These are phyloP conservation scores for Leccinum uliginosum DNA, from an alignment of 768 basidiomycete genomes.

Conservation along the genomic window DNA sequence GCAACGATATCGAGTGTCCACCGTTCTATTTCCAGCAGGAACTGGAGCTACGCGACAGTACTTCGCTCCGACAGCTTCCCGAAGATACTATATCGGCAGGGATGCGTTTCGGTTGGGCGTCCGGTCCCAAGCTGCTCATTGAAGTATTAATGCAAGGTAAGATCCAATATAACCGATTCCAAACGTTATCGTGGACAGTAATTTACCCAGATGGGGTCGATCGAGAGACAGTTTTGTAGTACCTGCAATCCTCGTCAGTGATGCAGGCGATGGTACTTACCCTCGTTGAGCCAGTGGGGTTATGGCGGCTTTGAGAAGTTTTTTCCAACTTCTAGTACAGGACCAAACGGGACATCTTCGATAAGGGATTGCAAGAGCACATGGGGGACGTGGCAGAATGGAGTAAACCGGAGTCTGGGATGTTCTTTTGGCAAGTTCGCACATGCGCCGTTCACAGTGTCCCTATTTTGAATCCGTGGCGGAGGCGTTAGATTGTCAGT, in stretches of 20 bases:
- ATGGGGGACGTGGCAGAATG: constrained; percentile 68
- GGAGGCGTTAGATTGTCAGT: background rate
- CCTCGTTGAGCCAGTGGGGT: constrained; percentile 59
- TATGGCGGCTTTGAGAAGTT: constrained; percentile 67
- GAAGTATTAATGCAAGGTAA: constrained; percentile 54
- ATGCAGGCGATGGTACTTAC: constrained; percentile 51
- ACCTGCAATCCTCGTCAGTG: constrained; percentile 55
- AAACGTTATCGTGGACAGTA: background rate
- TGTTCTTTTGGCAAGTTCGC: constrained; percentile 72
- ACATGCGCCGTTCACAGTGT: background rate
- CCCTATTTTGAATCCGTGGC: constrained; percentile 6
- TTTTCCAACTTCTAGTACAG: constrained; percentile 51
- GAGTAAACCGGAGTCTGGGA: constrained; percentile 63
- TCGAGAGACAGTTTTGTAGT: constrained; percentile 57
- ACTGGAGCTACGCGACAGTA: constrained; percentile 52
- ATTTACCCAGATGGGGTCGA: background rate
- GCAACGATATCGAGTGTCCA: constrained; percentile 12
- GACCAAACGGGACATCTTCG: constrained; percentile 66
- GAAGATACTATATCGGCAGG: constrained; percentile 66
- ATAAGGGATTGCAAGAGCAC: constrained; percentile 59
- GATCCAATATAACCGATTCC: constrained; percentile 18
- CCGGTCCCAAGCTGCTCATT: constrained; percentile 60
- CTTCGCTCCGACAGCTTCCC: constrained; percentile 81
- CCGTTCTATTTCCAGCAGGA: constrained; percentile 79
- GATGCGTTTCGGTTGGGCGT: constrained; percentile 67